Evolutionary conservation across 768 basidiomycete species (phyloP), one percentile per base, ranked within the genome.

Genomic region (Omphalotus guepiniiformis): DNA sequence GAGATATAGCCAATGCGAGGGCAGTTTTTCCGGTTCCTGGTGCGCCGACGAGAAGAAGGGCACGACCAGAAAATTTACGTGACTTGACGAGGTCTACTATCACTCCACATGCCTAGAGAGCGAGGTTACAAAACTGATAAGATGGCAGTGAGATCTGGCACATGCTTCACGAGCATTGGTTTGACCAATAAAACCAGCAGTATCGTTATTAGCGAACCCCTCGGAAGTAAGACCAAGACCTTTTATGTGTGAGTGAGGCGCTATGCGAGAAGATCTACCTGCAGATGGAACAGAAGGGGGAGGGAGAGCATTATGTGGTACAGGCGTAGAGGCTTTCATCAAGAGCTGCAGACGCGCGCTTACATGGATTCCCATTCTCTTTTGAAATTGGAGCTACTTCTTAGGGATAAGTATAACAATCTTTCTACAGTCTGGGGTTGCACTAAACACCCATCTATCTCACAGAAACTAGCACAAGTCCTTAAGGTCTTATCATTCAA

Each of bases 11-110:
- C n/a, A 98, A 67, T 2, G 96, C 94, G 22, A 98, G 79, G 0
- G 96, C 96, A 0, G 96, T 99, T 71, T 99, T 99, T 9, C 96
- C 95, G 3, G 96, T 99, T 13, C 96, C 94, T 1, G 96, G 96
- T 18, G 92, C 92, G 47, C 96, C 96, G 21, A 90, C 95, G 29
- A 98, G 79, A 34, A 98, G 69, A 32, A 98, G 72, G 1, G 93
- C 93, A 49, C 94, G 80, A 19, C 96, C 96, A 22, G 92, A 91
- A 71, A 96, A 96, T 63, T 88, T 91, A 61, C 89, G 83, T 51
- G 87, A 88, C 64, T 91, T 90, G 58, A 95, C 80, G 38, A 94
- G 84, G 53, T 93, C 88, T 22, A 93, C 88, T 21, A 89, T 81
- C 23, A 95, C 85, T 12, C 92, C 91, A 55, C 93, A 96, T 19